Conservation (phyloP, 2,329 filamentous ascomycete genomes). For the Stachybotrys chartarum region DNA sequence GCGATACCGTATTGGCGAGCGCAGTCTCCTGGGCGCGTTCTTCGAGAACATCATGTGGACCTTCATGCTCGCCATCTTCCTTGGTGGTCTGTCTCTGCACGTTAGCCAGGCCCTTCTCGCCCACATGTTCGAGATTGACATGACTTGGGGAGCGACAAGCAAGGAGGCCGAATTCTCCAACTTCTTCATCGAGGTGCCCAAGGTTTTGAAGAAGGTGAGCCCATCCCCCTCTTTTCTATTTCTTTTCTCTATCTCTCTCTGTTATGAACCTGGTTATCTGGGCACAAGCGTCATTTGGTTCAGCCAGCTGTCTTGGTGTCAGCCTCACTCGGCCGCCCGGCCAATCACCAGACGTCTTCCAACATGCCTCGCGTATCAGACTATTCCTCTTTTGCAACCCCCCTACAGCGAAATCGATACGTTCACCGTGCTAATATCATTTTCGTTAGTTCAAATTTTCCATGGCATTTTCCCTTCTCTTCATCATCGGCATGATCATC, state of each 20-base stretch:
- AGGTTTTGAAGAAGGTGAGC: slow-evolving; percentile 69
- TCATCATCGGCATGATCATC: slow-evolving; percentile 56
- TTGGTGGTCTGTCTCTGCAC: slow-evolving; percentile 75
- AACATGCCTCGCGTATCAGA: neutral
- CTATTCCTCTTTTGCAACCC: neutral
- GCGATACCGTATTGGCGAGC: slow-evolving; percentile 64
- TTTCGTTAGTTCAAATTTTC: slow-evolving; percentile 59
- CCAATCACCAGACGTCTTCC: neutral
- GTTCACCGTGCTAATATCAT: slow-evolving; percentile 10
- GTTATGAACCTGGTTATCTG: slow-evolving; percentile 8
- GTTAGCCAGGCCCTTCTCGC: slow-evolving; percentile 71
- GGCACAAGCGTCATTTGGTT: neutral
- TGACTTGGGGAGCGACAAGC: slow-evolving; percentile 77
- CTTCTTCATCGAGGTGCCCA: slow-evolving; percentile 79
- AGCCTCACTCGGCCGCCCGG: neutral
- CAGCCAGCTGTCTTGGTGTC: neutral
- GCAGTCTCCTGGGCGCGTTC: slow-evolving; percentile 47
- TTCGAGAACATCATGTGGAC: slow-evolving; percentile 69
- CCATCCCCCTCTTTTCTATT: slow-evolving; percentile 21
- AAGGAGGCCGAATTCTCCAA: slow-evolving; percentile 78
- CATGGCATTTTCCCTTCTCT: slow-evolving; percentile 53
- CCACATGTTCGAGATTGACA: slow-evolving; percentile 81
- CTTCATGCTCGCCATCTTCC: slow-evolving; percentile 67
- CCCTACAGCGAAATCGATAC: neutral
- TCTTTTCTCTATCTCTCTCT: neutral